These are phyloP conservation scores for Naganishia randhawae DNA, from an alignment of 768 basidiomycete species.

Conservation along the genomic window DNA sequence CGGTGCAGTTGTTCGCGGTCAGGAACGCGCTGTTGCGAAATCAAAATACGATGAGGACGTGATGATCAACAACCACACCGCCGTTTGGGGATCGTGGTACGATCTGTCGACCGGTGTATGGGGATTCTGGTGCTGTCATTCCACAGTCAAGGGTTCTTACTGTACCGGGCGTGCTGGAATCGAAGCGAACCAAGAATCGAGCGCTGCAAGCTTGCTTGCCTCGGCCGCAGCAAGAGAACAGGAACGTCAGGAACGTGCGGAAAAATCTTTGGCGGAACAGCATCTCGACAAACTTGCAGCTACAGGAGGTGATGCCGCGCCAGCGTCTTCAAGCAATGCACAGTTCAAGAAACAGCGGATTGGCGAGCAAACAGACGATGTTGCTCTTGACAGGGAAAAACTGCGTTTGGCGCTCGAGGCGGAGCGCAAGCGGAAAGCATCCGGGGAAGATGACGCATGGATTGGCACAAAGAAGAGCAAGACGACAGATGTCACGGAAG, in stretches of 20 bases:
- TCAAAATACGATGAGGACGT: conserved; percentile 97
- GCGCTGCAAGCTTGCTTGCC: conserved; percentile 63
- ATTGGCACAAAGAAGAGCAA: conserved; percentile 58
- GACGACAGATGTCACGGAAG: conserved; percentile 75
- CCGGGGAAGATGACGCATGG: conserved; percentile 55
- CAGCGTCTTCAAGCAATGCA: conserved; percentile 20
- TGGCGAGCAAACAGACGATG: conserved; percentile 65
- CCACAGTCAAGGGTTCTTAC: conserved; percentile 76
- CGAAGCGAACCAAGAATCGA: conserved; percentile 70
- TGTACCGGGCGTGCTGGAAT: conserved; percentile 85
- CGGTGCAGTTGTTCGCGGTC: conserved; percentile 85
- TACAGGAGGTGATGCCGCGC: conserved; percentile 26
- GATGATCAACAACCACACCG: conserved; percentile 79
- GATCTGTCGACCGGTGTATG: conserved; percentile 65
- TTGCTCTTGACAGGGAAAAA: conserved; percentile 68
- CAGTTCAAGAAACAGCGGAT: conserved; percentile 72
- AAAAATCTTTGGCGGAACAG: conserved; percentile 43
- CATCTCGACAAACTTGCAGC: conserved; percentile 36
- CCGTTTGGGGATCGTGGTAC: conserved; percentile 98
- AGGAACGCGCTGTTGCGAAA: conserved; percentile 75
- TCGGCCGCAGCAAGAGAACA: conserved; percentile 36
- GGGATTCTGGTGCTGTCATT: conserved; percentile 96
- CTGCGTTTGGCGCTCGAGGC: conserved; percentile 69
- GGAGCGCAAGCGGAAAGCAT: conserved; percentile 71
- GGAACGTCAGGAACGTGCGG: conserved; percentile 46